Evolutionary conservation across 2,329 filamentous ascomycete species (phyloP), one percentile per base, ranked within the genome.

Genomic region (Pseudogymnoascus destructans): DNA sequence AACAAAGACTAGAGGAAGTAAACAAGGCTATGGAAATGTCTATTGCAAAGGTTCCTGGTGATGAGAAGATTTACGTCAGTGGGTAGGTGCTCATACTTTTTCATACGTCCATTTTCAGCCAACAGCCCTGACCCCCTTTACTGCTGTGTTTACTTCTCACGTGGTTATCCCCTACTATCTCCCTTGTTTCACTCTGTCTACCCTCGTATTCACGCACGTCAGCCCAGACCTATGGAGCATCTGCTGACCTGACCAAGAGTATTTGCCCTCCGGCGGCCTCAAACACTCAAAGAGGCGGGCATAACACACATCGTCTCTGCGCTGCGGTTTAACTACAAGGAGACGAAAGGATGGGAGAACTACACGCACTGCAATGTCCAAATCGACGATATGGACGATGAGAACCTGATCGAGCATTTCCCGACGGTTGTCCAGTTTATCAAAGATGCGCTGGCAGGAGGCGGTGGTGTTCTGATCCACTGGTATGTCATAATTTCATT

Each of bases 241-340:
- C 33, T 7, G 46, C 33, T 49, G 36, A 57, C 54, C 13, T 27
- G 25, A 27, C 54, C 3, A 71, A 95, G 91, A 59, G 79, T 95
- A 63, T 91, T 91, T 74, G 83, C 86, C 40, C 74, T 96, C 62
- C 83, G 84, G 60, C 84, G 86, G 61, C 84, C 84, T 61, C 78
- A 85, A 58, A 79, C 84, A 33, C 77, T 97, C 55, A 74, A 79
- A 63, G 79, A 86, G 62, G 81, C 83, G 64, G 83, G 85, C 63
- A 89, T 98, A 70, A 95, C 90, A 2, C 91, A 96, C 72, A 80
- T 97, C 27, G 77, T 97, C n/a, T 95, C 91, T 3, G 87, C 93
- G 38, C 72, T 92, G 61, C 80, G 81, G 52, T 78, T 85, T 64
- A 77, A 79, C 79, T 64, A 72, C 77, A 64, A 73, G 74, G 60